Evolutionary conservation across 148 eudicot species (phyloP).

Genomic region (Rhododendron molle): DNA sequence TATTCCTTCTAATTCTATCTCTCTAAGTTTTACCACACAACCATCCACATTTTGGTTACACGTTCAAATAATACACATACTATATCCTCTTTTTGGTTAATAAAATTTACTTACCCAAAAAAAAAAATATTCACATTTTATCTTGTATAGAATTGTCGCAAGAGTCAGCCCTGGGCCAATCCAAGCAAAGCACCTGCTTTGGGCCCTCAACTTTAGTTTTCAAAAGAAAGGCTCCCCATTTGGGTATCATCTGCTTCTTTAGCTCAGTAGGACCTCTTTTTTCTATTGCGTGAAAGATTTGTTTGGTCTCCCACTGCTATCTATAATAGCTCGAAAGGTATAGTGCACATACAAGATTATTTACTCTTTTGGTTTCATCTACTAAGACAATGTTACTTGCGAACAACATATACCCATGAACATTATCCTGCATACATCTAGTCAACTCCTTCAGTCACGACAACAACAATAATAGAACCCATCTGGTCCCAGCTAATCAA

Average conservation of each 20-base stretch:
- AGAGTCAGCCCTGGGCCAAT: neutral
- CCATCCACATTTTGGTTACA: neutral
- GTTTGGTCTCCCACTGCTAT: no score
- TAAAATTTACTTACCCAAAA: no score
- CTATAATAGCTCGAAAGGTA: neutral
- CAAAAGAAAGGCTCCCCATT: neutral
- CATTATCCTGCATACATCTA: neutral
- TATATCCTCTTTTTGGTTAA: neutral
- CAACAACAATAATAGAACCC: no score
- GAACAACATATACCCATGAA: neutral
- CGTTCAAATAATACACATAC: neutral
- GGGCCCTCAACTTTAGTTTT: neutral
- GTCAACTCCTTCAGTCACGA: no score
- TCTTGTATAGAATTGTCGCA: neutral
- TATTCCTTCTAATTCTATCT: neutral
- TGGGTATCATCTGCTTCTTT: no score
- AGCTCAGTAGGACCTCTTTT: no score
- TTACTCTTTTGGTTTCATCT: neutral
- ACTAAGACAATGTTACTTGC: neutral
- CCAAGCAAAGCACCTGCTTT: neutral
- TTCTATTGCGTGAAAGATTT: no score
- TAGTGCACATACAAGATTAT: neutral
- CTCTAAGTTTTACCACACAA: neutral
- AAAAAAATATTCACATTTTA: neutral
- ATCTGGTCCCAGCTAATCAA: no score